Evolutionary conservation across 2,329 filamentous ascomycete genomes (phyloP), one percentile per base, ranked within the genome.

Genomic region (Fusarium setosum): DNA sequence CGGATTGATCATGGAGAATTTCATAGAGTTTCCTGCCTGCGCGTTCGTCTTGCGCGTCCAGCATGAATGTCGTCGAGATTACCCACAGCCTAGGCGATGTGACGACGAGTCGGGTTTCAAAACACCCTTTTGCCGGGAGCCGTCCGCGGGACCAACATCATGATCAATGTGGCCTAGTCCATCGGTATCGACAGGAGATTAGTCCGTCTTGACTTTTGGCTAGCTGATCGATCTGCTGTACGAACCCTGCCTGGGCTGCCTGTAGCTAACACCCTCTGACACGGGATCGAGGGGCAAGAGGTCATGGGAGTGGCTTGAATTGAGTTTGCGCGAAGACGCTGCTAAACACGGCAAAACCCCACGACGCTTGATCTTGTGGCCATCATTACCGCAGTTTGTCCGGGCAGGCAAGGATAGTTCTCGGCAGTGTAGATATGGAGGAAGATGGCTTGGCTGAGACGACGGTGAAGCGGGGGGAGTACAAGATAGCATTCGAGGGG

Each of bases 221-320:
- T 37, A 60, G 45, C 18, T 18, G 35, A 49, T 41, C 18, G 45
- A 35, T 54, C 24, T 38, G 32, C 37, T 10, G 8, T 52, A 18
- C 17, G 40, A 20, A 13, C 13, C 20, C n/a, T 10, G 18, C n/a
- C 32, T 54, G 42, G 26, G 48, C 52, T 17, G 17, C 32, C 32
- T 29, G 18, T 35, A 51, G 17, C 10, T 24, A 21, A 15, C 24
- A 29, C 17, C 18, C 34, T 34, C 32, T 34, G 32, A 9, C 12
- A 41, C 26, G 32, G 21, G 47, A 35, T 26, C 12, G 15, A 41
- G 23, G 34, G 23, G 18, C 18, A 29, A 42, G 15, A 31, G 34
- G 21, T 20, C 15, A 29, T 49, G 37, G 20, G 9, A 47, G 54
- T 53, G 40, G 59, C 56, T 64, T 59, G 23, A 42, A 44, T 41